phyloP scores from a whole-genome alignment of 345 rosid genomes.

The Brassica napus region DNA sequence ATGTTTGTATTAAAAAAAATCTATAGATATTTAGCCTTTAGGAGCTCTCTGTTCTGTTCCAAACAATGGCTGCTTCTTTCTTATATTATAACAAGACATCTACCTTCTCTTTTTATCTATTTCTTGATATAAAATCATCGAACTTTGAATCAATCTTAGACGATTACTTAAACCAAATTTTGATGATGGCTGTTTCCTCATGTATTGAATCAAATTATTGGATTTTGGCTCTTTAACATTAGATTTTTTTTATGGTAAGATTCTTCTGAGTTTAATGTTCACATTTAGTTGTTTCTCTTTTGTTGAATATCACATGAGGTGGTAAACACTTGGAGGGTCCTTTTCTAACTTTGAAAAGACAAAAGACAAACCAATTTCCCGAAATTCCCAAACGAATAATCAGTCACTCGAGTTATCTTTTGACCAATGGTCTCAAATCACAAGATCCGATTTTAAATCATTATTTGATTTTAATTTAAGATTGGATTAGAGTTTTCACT shows the following conservation, averaged over 20 bases:
- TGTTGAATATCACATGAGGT: conserved; percentile 5
- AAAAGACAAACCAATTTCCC: neutral
- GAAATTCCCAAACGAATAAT: conserved; percentile 6
- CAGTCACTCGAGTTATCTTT: conserved; percentile 10
- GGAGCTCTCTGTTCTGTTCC: conserved; percentile 39
- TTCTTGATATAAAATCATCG: neutral
- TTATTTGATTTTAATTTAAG: neutral
- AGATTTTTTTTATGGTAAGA: neutral
- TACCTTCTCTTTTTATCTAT: neutral
- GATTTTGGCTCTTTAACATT: neutral
- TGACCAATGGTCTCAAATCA: conserved; percentile 16
- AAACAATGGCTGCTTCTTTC: conserved; percentile 33
- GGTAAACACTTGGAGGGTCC: conserved; percentile 20
- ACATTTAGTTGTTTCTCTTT: neutral
- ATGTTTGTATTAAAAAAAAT: conserved; percentile 27
- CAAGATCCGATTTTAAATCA: neutral
- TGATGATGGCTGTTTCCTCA: conserved; percentile 4
- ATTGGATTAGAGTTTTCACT: neutral
- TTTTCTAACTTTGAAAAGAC: conserved; percentile 2
- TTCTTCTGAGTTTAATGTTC: neutral
- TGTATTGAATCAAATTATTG: neutral
- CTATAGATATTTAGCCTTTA: conserved; percentile 37
- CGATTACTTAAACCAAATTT: neutral
- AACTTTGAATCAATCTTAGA: conserved; percentile 10
- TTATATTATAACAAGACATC: conserved; percentile 41